Base-by-base conservation (phyloP, 2,329 filamentous ascomycete species). In the Pyrenophora teres region DNA sequence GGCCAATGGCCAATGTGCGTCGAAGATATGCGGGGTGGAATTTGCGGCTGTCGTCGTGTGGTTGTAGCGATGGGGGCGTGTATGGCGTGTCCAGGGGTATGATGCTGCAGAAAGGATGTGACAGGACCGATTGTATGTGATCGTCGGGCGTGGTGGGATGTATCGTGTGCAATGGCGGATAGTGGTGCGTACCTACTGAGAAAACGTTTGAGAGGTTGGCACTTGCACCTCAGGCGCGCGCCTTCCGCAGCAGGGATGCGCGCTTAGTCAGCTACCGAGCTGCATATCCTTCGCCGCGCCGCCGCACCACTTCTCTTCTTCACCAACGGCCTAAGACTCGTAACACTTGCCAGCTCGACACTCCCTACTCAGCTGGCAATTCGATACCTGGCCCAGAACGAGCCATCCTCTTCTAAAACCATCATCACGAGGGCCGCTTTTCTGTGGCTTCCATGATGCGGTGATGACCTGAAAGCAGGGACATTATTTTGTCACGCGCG, bases 381-480 rank as follows among this genome's bases (percentile, higher is more conserved):
- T 84, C 83, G 84, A 73, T 84, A 65, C 83, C 82, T 75, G 83
- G 87, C 88, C 87, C 77, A 90, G 87, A 90, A 76, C 68, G 79
- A 81, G 68, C 69, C 68, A 76, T 73, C 82, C 86, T 83, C 83
- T 84, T 87, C 79, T 87, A 90, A 90, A 90, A 90, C 87, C 87
- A 87, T 90, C 82, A 83, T 85, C 83, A 85, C 84, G 87, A 90
- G 84, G 83, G 83, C 78, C 80, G 76, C 77, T 72, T 74, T 75
- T 74, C 74, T 38, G 69, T 72, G 78, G 80, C 80, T 79, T 79
- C 79, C 85, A 87, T 82, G 85, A 87, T 78, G 73, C 77, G 83
- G 76, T 82, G 84, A 85, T 83, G 83, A 87, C 84, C 84, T 86
- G 78, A 79, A 77, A 82, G 81, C 76, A 81, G 83, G 79, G 74